Evolutionary conservation across 495 filamentous ascomycete species (phyloP).

Genomic region (Penicillium maclennaniae): DNA sequence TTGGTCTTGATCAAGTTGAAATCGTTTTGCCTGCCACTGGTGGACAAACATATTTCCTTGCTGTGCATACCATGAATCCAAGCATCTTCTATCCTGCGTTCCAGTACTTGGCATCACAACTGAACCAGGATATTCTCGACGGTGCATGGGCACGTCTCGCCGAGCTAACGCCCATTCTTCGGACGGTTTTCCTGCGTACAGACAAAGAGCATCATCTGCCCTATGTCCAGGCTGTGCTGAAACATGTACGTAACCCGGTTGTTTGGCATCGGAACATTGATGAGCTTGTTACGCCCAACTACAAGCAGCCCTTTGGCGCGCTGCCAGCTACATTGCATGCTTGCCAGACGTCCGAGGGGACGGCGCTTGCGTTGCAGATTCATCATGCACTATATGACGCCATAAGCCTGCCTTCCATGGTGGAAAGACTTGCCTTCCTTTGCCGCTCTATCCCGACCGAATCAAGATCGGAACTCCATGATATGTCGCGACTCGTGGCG

Average conservation of each 20-base stretch:
- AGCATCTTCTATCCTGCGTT: conserved; percentile 32
- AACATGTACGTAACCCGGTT: conserved; percentile 17
- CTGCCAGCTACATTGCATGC: conserved; percentile 28
- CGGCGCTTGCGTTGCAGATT: conserved; percentile 28
- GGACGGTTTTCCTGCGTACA: conserved; percentile 30
- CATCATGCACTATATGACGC: conserved; percentile 40
- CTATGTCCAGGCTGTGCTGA: conserved; percentile 27
- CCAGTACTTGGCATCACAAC: conserved; percentile 18
- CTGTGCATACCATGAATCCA: conserved; percentile 28
- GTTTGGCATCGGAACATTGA: conserved; percentile 23
- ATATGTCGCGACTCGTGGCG: conserved; percentile 28
- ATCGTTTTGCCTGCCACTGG: conserved; percentile 26
- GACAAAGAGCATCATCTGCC: conserved; percentile 5
- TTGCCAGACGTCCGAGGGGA: conserved; percentile 17
- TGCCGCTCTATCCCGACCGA: conserved; percentile 11
- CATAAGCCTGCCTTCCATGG: conserved; percentile 27
- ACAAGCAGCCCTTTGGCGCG: conserved; percentile 13
- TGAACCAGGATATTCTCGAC: conserved; percentile 17
- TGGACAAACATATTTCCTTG: conserved; percentile 33
- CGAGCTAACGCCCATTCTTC: conserved; percentile 22
- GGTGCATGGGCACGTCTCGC: conserved; percentile 25
- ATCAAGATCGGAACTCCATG: conserved; percentile 1
- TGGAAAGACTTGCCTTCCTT: conserved; percentile 19
- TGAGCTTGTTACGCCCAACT: conserved; percentile 1
- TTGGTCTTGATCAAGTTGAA: conserved; percentile 16